Conservation (phyloP, 768 basidiomycete genomes). For the Boletus subcaerulescens region DNA sequence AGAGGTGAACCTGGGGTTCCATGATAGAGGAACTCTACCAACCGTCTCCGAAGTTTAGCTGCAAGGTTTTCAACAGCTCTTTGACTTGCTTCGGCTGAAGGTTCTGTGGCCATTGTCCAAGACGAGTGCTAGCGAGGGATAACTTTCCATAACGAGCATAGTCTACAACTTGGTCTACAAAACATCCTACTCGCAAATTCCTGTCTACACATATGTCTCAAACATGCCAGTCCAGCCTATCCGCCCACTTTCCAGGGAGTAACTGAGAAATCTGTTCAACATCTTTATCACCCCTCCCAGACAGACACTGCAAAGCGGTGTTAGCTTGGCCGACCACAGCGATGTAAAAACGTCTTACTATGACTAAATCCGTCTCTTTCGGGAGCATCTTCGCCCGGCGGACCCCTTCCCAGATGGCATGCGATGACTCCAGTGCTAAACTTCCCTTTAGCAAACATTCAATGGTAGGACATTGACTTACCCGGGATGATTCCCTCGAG, state of each 20-base stretch:
- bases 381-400: conserved; percentile 80
- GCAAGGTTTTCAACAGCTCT: conserved; percentile 67
- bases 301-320: conserved; percentile 62
- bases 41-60: conserved; percentile 71
- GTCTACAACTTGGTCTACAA: background rate
- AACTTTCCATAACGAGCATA: conserved; percentile 18
- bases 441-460: conserved; percentile 5
- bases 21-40: conserved; percentile 30
- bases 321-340: conserved; percentile 8
- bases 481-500: conserved; percentile 96
- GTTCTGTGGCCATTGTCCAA: conserved; percentile 43
- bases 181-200: too few relatives aligned
- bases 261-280: conserved; percentile 95
- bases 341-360: conserved; percentile 53
- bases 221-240: conserved; percentile 91
- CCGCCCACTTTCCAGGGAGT: conserved; percentile 90
- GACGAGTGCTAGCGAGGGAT: background rate
- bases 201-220: conserved; percentile 14
- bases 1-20: conserved; percentile 34
- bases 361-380: conserved; percentile 83
- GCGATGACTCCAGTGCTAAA: conserved; percentile 88
- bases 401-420: conserved; percentile 93
- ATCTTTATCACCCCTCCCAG: conserved; percentile 96
- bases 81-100: conserved; percentile 40
- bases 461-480: conserved; percentile 31